Percentiles rank a stretch among this genome's conserved stretches.
Evolutionary conservation across 2,329 filamentous ascomycete genomes (phyloP).

Genomic region (Ceratocystis cacaofunesta): DNA sequence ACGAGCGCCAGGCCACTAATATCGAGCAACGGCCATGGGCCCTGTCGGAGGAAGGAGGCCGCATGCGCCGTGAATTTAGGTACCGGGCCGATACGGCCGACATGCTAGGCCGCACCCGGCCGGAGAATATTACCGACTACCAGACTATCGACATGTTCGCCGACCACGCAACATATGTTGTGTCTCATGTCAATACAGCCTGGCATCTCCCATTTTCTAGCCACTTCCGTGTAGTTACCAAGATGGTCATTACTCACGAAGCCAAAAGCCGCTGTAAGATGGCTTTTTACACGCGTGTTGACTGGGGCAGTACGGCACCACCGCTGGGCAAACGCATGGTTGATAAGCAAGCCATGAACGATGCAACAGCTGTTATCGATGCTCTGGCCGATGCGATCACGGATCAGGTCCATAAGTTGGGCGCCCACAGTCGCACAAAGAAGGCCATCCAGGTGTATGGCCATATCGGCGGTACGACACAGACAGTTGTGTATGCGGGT

Average conservation of each 20-base stretch:
- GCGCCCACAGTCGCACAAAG: conserved; percentile 58
- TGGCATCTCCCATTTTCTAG: conserved; percentile 78
- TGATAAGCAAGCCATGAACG: conserved; percentile 59
- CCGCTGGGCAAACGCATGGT: conserved; percentile 45
- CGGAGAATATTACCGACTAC: conserved; percentile 56
- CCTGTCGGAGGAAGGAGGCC: conserved; percentile 40
- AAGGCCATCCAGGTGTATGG: conserved; percentile 70
- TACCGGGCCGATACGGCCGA: conserved; percentile 59
- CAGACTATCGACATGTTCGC: conserved; percentile 75
- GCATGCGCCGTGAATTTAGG: conserved; percentile 62
- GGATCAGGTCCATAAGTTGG: conserved; percentile 62
- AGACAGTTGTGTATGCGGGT: conserved; percentile 43
- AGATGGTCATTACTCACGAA: conserved; percentile 85
- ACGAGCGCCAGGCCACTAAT: conserved; percentile 61
- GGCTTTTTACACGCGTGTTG: conserved; percentile 72
- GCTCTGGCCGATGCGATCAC: conserved; percentile 62
- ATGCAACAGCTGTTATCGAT: conserved; percentile 56
- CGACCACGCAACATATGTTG: conserved; percentile 56
- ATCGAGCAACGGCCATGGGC: conserved; percentile 82
- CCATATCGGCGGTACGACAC: conserved; percentile 52
- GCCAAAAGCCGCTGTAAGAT: conserved; percentile 88
- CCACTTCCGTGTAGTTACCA: conserved; percentile 69
- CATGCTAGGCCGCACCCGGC: conserved; percentile 46
- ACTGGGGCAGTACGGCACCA: conserved; percentile 57
- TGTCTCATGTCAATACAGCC: conserved; percentile 45